These are phyloP conservation scores for Globisporangium yorkense DNA, from an alignment of 352 stramenopile species.

Conservation along the genomic window DNA sequence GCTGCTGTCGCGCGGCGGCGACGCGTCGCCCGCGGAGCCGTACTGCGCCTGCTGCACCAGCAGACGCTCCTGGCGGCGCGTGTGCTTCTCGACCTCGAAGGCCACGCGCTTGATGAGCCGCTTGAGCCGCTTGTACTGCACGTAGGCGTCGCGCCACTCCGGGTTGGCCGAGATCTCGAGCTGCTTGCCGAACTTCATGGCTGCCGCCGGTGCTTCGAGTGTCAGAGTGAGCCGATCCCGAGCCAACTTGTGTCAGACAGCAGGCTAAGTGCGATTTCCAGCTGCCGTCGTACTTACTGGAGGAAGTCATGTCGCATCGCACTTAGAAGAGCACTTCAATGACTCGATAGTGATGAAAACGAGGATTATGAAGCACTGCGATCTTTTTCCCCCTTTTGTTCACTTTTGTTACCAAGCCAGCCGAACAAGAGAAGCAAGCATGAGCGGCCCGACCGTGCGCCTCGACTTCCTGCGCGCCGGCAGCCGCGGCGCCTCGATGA, in stretches of 20 bases:
- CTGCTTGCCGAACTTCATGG: slow-evolving; percentile 93
- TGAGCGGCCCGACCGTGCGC: slow-evolving; percentile 52
- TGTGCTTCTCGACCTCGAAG: slow-evolving; percentile 85
- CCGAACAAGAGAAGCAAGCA: slow-evolving; percentile 18
- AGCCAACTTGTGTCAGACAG: no score
- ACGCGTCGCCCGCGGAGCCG: slow-evolving; percentile 3
- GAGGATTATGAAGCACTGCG: no score
- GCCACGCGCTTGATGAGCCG: slow-evolving; percentile 87
- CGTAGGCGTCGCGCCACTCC: slow-evolving; percentile 87
- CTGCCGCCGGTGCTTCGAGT: not conserved
- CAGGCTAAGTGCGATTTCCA: no score
- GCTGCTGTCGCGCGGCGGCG: slow-evolving; percentile 2
- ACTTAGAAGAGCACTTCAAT: no score
- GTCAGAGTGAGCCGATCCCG: no score
- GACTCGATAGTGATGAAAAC: no score
- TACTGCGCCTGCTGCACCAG: slow-evolving; percentile 37
- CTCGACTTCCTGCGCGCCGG: slow-evolving; percentile 71
- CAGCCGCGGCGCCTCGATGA: slow-evolving; percentile 50
- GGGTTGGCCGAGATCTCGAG: slow-evolving; percentile 86
- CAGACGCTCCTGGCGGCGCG: slow-evolving; percentile 64
- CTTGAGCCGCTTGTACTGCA: slow-evolving; percentile 91
- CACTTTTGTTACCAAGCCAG: not conserved
- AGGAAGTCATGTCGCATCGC: not conserved
- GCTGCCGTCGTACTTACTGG: no score
- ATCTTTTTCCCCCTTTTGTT: not conserved